Conservation (phyloP, 2,329 filamentous ascomycete genomes). For the Ophidiomyces ophidiicola region DNA sequence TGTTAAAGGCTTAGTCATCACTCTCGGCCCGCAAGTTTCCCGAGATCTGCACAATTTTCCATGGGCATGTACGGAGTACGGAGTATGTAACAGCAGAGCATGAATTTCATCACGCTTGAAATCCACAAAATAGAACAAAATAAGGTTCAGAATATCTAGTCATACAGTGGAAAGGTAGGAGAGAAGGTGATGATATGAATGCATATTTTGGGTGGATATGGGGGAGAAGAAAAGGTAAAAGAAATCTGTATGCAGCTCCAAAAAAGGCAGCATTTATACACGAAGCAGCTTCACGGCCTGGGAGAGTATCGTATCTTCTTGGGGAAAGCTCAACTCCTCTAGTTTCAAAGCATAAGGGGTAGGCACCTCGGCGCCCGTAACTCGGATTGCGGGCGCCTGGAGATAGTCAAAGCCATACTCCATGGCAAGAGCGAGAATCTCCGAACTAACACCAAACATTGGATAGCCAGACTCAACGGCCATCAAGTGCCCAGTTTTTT, state of each 20-base stretch:
- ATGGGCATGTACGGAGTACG: neutral
- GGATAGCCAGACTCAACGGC: conserved; percentile 93
- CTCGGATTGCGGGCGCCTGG: conserved; percentile 79
- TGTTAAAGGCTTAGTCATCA: too few relatives aligned
- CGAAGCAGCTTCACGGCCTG: conserved; percentile 82
- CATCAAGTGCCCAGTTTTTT: conserved; percentile 93
- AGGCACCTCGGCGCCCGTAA: conserved; percentile 93
- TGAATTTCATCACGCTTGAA: neutral
- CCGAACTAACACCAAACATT: conserved; percentile 79
- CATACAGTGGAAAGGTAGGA: conserved; percentile 10
- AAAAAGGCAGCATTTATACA: conserved; percentile 41
- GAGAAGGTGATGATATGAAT: neutral
- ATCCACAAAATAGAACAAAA: neutral
- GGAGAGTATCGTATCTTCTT: conserved; percentile 72
- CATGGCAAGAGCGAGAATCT: conserved; percentile 89
- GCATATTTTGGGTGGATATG: conserved; percentile 9
- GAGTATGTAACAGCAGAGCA: neutral
- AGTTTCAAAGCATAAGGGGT: conserved; percentile 89
- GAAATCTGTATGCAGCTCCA: neutral
- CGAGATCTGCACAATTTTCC: too few relatives aligned
- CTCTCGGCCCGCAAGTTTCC: too few relatives aligned
- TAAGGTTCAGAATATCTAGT: conserved; percentile 10
- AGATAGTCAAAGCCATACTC: conserved; percentile 99
- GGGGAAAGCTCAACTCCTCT: conserved; percentile 92
- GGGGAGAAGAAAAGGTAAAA: neutral